Base-by-base conservation (phyloP, 352 stramenopile genomes). In the Pseudoperonospora humuli region DNA sequence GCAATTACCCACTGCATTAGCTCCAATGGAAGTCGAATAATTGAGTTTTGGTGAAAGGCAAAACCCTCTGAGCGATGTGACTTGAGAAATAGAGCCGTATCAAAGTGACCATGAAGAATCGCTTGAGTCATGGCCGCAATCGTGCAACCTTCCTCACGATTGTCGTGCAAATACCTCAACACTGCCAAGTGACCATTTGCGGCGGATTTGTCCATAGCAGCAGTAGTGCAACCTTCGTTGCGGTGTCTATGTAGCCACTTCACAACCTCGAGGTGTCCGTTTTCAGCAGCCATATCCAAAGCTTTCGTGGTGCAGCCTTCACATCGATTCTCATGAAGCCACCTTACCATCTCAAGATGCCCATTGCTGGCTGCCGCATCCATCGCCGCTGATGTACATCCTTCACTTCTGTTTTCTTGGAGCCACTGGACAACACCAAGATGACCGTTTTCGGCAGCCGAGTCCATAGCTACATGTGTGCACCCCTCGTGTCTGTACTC, bases 391-490 rank as follows among this genome's bases (percentile, higher is more conserved):
- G 45, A 21, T 14, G 61, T 70, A 40, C 56, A 70, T 0, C 59
- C 57, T 52, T 79, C 67, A 1, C 43, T 64, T 25, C 67, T 54
- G 29, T 75, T 49, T 0, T 7, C 7, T 4, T 77, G 61, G 15
- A 77, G 64, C 64, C 64, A 79, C 38, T 69, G 11, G 1, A 83
- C 31, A 3, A 79, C 55, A 1, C 61, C 17, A 4, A 79, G 23
- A 35, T 70, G 48, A 0, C 62, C 62, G 17, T 64, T 57, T 23
- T 59, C 59, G 7, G 72, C 61, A 5, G 67, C 72, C 20, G 45
- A 60, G 26, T 72, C 62, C 59, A 80, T 74, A 5, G 70, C 67
- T 17, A 50, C 42, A 17, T 49, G 50, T 1, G 67, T 69, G 37
- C 72, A 84, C 1, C 64, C 67, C n/a, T 79, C 63, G 0, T 37